Base-by-base conservation (phyloP, 805 yeast species). In the Yarrowia hollandica region DNA sequence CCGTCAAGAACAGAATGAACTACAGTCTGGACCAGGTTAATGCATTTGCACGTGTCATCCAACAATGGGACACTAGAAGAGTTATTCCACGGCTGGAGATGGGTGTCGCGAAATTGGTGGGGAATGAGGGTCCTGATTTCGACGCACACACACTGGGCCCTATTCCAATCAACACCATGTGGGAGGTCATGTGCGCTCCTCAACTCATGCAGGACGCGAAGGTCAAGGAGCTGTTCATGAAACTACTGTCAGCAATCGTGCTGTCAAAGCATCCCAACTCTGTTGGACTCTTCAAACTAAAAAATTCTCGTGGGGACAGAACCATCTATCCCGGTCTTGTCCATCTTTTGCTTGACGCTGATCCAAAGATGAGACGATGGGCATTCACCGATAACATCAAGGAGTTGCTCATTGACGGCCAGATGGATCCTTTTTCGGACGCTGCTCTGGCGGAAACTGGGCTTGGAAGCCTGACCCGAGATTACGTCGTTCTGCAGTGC, bases 1-100 rank as follows among this genome's bases (percentile, higher is more conserved):
- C 26, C 21, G 44, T 52, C 26, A 35, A 28, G 5, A 52, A 52
- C 34, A 31, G 44, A 8, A 52, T 52, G 58, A 37, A 37, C 44
- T 52, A 52, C 44, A 35, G 28, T 8, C 26, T 35, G 44, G 58
- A 52, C 35, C 42, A 35, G 33, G 58, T 52, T 26, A 52, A 52
- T 15, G 44, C 34, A 9, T 52, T 52, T 37, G 19, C 33, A 1
- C 31, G 34, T 2, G 58, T 52, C 15, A 52, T 52, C 25, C 44
- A 37, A 8, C 44, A 35, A 14, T 52, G 58, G 58, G 58, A 52
- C 26, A 25, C 28, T 9, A 6, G 35, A 19, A 15, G 58, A 16
- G 26, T 52, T 9, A 28, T 28, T 23, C 58, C 58, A 8, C 34
- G 58, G 4, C 18, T 52, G 35, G 44, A 52, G n/a, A 35, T 35